Conservation (phyloP, 441 rosid genomes). For the Populus tomentosa region DNA sequence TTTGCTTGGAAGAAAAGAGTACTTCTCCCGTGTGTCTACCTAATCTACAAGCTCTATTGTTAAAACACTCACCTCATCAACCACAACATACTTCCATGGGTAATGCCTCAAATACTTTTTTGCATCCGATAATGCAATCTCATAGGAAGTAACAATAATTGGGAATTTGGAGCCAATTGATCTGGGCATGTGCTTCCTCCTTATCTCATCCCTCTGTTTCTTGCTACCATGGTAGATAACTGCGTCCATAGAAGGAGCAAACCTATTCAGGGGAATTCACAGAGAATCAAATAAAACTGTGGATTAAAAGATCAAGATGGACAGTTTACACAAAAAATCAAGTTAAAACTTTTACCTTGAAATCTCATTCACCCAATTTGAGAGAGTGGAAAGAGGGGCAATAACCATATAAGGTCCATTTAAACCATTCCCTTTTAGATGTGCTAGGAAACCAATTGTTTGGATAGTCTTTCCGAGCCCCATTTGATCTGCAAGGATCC, state of each 20-base stretch:
- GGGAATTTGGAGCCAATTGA: constrained; percentile 75
- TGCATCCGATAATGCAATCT: constrained; percentile 85
- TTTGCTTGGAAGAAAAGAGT: no score
- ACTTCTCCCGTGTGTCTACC: no score
- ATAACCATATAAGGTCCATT: constrained; percentile 87
- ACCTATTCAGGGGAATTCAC: constrained; percentile 39
- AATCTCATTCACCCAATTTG: constrained; percentile 89
- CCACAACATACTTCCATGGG: constrained; percentile 85
- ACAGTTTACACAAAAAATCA: constrained; percentile 8
- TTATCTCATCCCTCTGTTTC: constrained; percentile 60
- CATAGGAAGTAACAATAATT: constrained; percentile 83
- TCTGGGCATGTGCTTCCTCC: constrained; percentile 74
- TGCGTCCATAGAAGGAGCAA: constrained; percentile 65
- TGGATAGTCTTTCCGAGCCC: constrained; percentile 99
- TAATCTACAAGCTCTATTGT: not conserved
- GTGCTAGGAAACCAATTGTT: constrained; percentile 89
- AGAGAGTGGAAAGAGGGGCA: constrained; percentile 97
- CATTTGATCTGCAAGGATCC: constrained; percentile 99
- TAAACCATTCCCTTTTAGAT: constrained; percentile 80
- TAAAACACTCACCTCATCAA: constrained; percentile 71
- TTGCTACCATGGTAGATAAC: constrained; percentile 84
- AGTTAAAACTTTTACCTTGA: constrained; percentile 45
- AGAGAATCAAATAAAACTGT: not conserved
- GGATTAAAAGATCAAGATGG: not conserved
- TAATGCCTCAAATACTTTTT: constrained; percentile 37